Evolutionary conservation across 2,329 filamentous ascomycete genomes (phyloP), one percentile per base, ranked within the genome.

Genomic region (Ophiostoma piceae): DNA sequence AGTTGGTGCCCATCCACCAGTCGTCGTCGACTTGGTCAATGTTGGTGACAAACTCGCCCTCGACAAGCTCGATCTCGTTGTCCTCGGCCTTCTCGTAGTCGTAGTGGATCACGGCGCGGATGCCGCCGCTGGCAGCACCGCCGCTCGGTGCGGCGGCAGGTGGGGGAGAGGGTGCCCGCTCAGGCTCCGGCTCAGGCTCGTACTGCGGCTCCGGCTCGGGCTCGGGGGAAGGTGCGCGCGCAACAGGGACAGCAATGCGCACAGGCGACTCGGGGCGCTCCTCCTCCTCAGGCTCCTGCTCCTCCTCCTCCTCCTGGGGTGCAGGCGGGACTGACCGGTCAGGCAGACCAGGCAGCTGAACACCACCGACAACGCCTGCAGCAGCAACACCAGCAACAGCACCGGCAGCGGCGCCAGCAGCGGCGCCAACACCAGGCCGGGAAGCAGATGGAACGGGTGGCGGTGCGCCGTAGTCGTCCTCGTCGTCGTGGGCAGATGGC

Each of bases 31-130:
- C 92, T 91, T 96, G 96, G 73, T 98, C 92, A 76, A 99, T 97
- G 77, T 97, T 90, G 32, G 87, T 93, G 51, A 99, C 90, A 73
- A 89, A 87, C 76, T 97, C 92, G 73, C 94, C 94, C 80, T 99
- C 95, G 35, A 87, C 84, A 22, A 99, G 85, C 74, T 97, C 93
- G 70, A 99, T 87, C 80, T 99, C 95, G 76, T 99, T 99, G 74
- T 97, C 94, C 79, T 99, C 95, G 0, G 93, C 93, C 81, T 96
- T 97, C 76, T 97, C 94, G 77, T 99, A 99, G 78, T 99, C 95
- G 78, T 95, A 99, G 76, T 95, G 89, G 47, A 95, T 87, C 70
- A 96, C 76, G 1, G 95, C 95, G 66, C 88, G 88, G 77, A 89
- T 86, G 6, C 72, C 69, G 22, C 90, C 37, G 14, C 77, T 76